Base-by-base conservation (phyloP, 257 asterid species). In the Solanum pennellii region DNA sequence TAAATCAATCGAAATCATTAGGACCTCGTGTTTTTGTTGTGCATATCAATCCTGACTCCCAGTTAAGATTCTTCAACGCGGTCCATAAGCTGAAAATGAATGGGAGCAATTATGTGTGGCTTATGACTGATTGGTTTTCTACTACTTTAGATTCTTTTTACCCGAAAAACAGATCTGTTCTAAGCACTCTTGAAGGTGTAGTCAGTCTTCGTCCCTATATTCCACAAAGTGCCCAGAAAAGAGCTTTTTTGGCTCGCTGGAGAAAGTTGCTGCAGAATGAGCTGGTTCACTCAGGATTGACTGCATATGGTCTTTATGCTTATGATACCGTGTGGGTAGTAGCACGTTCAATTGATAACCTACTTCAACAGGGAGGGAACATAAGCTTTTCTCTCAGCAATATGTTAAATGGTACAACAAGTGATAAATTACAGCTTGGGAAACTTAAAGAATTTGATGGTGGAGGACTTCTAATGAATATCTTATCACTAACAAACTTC, bases 81-180 rank as follows among this genome's bases (percentile, higher is more conserved):
- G 96, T 96, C 10, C 91, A 88, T 14, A 88, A 92, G 84, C 91
- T 95, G 69, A 94, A 98, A 88, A 95, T 96, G 98, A 91, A 94
- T 94, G 93, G 90, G 3, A 90, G 91, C 2, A 94, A 98, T 85
- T 94, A 93, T 62, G 98, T 90, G 12, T 96, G 99, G 99, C 92
- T 96, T 35, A 93, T 93, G 37, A 96, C 99, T 0, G 98, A 96
- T 87, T 96, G 99, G 99, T 96, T 96, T 87, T 90, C 98, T 12
- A 83, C 95, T 10, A 89, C 92, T 85, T 66, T 96, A 15, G 99
- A 96, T 86, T 91, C 96, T 8, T 73, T 89, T 72, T 73, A 94
- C n/a, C 89, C 74, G 4, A 86, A 74, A 68, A 88, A 89, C n/a
- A 65, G 37, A 69, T 85, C 87, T 76, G 42, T 83, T 21, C 85